Base-by-base conservation (phyloP, 495 filamentous ascomycete species). In the Sabuloglossum arenarium region DNA sequence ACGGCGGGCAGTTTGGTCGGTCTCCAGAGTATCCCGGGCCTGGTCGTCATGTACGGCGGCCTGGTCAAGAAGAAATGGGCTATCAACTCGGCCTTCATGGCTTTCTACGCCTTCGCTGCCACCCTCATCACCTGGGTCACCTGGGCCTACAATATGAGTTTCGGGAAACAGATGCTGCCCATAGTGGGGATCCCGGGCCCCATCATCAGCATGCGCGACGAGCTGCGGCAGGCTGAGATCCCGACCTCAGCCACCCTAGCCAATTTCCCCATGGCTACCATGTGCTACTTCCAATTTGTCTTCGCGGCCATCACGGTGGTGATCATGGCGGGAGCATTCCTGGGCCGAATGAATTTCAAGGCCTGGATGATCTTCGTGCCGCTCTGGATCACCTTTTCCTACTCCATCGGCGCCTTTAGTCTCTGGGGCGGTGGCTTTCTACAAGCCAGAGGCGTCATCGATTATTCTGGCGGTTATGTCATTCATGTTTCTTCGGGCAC, bases 241-340 rank as follows among this genome's bases (percentile, higher is more conserved):
- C 73, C 74, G 0, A 65, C 72, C 11, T 69, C 73, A 1, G 65
- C 71, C 53, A 58, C 61, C 8, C 65, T 67, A 31, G 66, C 68
- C n/a, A n/a, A n/a, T 56, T 79, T 69, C 59, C 72, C 73, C 19
- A 57, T 70, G 59, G 68, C 71, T 1, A 76, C 73, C n/a, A 77
- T 79, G 75, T 65, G 77, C 0, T 79, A 79, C 62, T 79, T 79
- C 63, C 75, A 79, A 55, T 79, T 79, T 58, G 75, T 76, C 29
- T 79, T 79, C 63, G 75, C 75, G 0, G 75, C 75, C 37, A 79
- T 79, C 61, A 79, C 75, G 0, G 66, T 75, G 6, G 64, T 77
- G 53, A 73, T 79, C 50, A 63, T 73, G 53, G 75, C 73, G 0
- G 75, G 75, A 8, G 68, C 72, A 9, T 70, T 70, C 51, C 65